phyloP scores from a whole-genome alignment of 1,284 basidiomycete species.

The Lignosus rhinocerotis region DNA sequence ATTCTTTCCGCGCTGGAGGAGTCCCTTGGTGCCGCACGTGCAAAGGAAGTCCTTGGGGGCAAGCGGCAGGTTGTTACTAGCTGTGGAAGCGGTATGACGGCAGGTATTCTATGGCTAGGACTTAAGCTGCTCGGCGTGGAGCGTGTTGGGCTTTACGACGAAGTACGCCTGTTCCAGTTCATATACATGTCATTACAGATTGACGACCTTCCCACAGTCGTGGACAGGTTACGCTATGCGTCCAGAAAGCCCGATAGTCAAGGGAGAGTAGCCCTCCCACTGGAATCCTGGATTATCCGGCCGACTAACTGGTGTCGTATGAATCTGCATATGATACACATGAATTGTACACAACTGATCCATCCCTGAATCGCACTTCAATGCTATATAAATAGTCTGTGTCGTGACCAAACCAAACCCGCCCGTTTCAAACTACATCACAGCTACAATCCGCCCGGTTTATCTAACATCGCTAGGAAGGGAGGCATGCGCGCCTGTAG shows the following conservation, averaged over 20 bases:
- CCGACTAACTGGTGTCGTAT: background rate
- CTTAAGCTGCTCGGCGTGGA: constrained; percentile 66
- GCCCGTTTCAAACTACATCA: background rate
- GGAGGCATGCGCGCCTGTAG: constrained; percentile 54
- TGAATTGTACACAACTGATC: background rate
- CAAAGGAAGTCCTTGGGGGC: constrained; percentile 58
- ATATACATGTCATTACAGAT: constrained; percentile 10
- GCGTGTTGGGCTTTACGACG: constrained; percentile 77
- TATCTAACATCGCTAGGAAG: constrained; percentile 60
- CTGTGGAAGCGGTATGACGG: constrained; percentile 97
- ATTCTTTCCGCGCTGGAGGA: constrained; percentile 62
- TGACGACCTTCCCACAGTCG: constrained; percentile 47
- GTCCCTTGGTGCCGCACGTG: constrained; percentile 57
- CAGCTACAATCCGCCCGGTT: background rate
- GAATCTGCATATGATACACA: background rate
- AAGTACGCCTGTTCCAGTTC: constrained; percentile 50
- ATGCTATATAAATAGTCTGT: background rate
- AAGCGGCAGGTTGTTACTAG: constrained; percentile 63
- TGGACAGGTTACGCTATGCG: constrained; percentile 80
- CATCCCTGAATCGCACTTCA: background rate
- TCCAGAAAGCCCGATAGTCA: constrained; percentile 34
- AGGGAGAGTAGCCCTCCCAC: constrained; percentile 11
- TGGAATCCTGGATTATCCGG: background rate
- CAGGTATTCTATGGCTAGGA: constrained; percentile 89
- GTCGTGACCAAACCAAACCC: background rate